Evolutionary conservation across 2,329 filamentous ascomycete species (phyloP).

Genomic region (Cryphonectria japonica): DNA sequence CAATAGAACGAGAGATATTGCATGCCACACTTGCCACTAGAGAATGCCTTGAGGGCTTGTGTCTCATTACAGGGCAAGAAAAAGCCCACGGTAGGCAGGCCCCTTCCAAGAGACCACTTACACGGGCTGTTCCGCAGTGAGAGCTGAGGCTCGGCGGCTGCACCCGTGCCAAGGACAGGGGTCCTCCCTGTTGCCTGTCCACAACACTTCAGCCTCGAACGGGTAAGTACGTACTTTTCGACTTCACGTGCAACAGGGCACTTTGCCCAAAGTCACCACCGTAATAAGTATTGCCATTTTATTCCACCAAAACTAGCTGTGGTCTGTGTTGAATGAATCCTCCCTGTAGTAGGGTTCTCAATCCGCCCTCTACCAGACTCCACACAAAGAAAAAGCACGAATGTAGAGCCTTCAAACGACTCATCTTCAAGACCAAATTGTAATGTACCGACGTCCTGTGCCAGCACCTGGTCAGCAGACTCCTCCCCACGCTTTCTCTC

Average conservation of each 20-base stretch:
- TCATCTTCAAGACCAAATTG: neutral
- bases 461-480: neutral
- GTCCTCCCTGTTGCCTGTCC: neutral
- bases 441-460: neutral
- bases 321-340: neutral
- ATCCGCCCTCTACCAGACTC: neutral
- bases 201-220: neutral
- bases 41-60: neutral
- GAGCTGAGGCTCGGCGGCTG: constrained; percentile 12
- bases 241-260: constrained; percentile 3
- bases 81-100: neutral
- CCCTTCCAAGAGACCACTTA: neutral
- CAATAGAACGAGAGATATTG: too few species aligned
- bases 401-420: neutral
- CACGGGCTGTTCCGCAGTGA: neutral
- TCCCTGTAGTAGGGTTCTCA: neutral
- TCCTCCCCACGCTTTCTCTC: neutral
- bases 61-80: neutral
- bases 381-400: neutral
- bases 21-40: neutral
- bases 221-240: neutral
- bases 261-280: neutral
- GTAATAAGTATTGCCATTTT: neutral
- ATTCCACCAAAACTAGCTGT: neutral
- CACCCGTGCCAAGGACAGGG: constrained; percentile 11